A percentile compares a stretch with the other conserved stretches of the same genome.
Evolutionary conservation across 176 grass and related monocot species (phyloP).

Genomic region (Paspalum vaginatum): DNA sequence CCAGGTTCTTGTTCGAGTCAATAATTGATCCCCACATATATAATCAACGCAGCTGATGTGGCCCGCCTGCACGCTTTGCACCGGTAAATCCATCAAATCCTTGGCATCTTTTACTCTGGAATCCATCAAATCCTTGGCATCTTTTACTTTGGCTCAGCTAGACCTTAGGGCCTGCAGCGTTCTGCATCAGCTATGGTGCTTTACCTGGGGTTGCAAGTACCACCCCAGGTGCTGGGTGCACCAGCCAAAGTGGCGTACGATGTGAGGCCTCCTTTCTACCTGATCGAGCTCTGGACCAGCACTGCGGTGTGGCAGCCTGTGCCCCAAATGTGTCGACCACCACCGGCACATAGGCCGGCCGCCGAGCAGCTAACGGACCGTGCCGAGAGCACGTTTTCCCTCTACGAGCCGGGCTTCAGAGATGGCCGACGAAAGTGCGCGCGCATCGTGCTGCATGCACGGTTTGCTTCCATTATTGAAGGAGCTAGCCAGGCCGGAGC

Average conservation of each 20-base stretch:
- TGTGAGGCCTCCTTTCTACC: conserved; percentile 40
- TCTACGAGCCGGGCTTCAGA: background rate
- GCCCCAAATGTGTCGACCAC: conserved; percentile 22
- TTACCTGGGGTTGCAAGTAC: conserved; percentile 4
- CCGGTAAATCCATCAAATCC: conserved; percentile 15
- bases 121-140: background rate
- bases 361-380: background rate
- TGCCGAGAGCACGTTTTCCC: background rate
- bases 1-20: background rate
- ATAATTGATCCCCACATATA: background rate
- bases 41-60: background rate
- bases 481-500: background rate
- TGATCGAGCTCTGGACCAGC: conserved; percentile 9
- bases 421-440: background rate
- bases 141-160: conserved; percentile 31
- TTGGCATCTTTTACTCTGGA: conserved; percentile 8
- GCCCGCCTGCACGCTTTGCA: background rate
- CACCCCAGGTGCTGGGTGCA: conserved; percentile 35
- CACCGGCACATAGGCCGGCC: background rate
- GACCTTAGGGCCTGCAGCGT: background rate
- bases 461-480: too few species aligned
- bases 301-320: background rate
- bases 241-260: conserved; percentile 32
- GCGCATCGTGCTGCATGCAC: background rate
- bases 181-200: conserved; percentile 26